Evolutionary conservation across 2,329 filamentous ascomycete species (phyloP), one percentile per base, ranked within the genome.

Genomic region (Diplocarpon rosae): DNA sequence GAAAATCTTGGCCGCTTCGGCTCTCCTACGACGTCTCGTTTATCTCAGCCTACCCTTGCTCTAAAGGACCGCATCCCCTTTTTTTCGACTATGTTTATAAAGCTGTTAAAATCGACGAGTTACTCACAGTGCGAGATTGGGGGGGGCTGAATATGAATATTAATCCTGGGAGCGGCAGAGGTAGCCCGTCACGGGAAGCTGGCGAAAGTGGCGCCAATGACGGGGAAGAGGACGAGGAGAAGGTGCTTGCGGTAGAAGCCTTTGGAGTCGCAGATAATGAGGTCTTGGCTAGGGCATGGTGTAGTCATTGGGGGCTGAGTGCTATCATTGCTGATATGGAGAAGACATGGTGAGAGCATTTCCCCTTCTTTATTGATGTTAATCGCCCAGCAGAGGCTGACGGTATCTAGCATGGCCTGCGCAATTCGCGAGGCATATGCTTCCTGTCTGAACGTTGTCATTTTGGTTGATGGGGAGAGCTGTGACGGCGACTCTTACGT

Each of bases 401-500:
- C 29, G 16, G 3, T 29, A 28, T 39, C 9, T 32, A 50, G 58
- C 63, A 76, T 85, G 71, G 74, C 80, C 13, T 88, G 83, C 61
- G 80, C 81, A 9, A 78, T 87, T 47, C 70, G 83, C 48, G 83
- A 86, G 62, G 82, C 83, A 27, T 87, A 84, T 62, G 83, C 83
- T 2, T 81, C 80, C 13, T 80, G 80, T 30, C 62, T 87, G 42
- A 83, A 77, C 38, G 82, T 87, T 33, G 78, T 85, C 33, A 83
- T 88, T 45, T 63, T 87, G 43, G 68, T 80, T 32, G 41, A 43
- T 31, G 34, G 34, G 12, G 34, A 30, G 28, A 27, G 15, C 34
- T 32, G 37, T 24, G 41, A 43, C 12, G n/a, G 41, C 11, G 41
- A 43, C 24, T 37, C 41, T n/a, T 40, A 33, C 3, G 20, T 24